Conservation (phyloP, 73 alveolate genomes). For the Symbiodinium pilosum region DNA sequence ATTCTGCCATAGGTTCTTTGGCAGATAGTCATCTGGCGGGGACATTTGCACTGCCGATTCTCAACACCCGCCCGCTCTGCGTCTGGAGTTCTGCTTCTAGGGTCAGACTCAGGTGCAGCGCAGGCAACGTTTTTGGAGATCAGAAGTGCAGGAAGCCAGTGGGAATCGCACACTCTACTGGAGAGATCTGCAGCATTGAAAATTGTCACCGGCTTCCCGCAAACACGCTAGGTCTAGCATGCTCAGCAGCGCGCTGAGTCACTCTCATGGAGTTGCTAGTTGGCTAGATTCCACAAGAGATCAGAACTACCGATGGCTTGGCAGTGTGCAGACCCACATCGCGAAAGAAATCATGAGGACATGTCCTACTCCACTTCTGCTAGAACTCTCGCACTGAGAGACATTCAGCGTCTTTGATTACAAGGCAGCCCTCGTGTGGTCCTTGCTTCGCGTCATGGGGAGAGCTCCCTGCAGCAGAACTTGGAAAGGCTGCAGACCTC, state of each 20-base stretch:
- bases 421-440: background rate
- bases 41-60: background rate
- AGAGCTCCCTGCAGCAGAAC: no score
- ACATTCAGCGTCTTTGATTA: background rate
- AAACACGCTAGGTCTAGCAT: background rate
- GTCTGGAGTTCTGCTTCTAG: background rate
- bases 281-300: background rate
- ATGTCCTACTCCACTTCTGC: no score
- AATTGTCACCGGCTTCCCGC: background rate
- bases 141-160: background rate
- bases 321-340: no score
- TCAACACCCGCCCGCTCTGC: background rate
- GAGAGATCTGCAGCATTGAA: background rate
- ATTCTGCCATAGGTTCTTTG: background rate
- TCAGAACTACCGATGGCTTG: background rate
- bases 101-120: background rate
- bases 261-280: background rate
- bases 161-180: no score
- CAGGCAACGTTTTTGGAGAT: background rate
- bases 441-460: no score
- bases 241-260: background rate
- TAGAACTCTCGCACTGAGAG: no score
- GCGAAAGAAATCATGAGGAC: no score
- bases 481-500: no score
- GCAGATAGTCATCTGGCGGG: background rate